These are phyloP conservation scores for Ophiostoma sp. DNA, from an alignment of 2,329 filamentous ascomycete species.

Conservation along the genomic window DNA sequence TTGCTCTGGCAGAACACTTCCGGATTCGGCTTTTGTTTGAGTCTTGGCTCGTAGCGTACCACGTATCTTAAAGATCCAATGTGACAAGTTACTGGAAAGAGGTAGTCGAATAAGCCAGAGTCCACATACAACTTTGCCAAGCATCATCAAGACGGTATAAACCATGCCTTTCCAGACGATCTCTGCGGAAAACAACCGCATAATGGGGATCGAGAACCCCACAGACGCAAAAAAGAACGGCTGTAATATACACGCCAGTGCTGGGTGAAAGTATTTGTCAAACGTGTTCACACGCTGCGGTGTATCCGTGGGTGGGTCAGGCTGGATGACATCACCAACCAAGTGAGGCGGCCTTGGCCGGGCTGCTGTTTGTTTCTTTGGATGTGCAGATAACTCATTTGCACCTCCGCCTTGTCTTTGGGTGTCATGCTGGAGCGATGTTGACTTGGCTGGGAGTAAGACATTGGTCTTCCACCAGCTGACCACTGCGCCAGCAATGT, in stretches of 20 bases:
- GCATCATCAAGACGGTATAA: slow-evolving; percentile 64
- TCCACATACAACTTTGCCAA: slow-evolving; percentile 58
- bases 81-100: neutral
- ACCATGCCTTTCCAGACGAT: slow-evolving; percentile 69
- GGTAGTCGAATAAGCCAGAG: slow-evolving; percentile 40
- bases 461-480: slow-evolving; percentile 54
- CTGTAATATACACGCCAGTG: slow-evolving; percentile 50
- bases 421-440: neutral
- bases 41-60: neutral
- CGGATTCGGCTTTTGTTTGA: neutral
- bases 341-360: neutral
- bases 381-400: neutral
- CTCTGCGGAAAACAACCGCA: slow-evolving; percentile 57
- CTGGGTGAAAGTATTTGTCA: slow-evolving; percentile 38
- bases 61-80: neutral
- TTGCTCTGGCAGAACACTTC: neutral
- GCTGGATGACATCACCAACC: neutral
- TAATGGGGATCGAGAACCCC: slow-evolving; percentile 73
- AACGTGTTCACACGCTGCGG: slow-evolving; percentile 32
- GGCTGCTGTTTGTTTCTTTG: neutral
- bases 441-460: slow-evolving; percentile 15
- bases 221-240: slow-evolving; percentile 72
- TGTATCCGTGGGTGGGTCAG: neutral
- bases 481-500: slow-evolving; percentile 54
- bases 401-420: neutral